phyloP scores from a whole-genome alignment of 352 stramenopile genomes.

The Pelagophyceae sp. region DNA sequence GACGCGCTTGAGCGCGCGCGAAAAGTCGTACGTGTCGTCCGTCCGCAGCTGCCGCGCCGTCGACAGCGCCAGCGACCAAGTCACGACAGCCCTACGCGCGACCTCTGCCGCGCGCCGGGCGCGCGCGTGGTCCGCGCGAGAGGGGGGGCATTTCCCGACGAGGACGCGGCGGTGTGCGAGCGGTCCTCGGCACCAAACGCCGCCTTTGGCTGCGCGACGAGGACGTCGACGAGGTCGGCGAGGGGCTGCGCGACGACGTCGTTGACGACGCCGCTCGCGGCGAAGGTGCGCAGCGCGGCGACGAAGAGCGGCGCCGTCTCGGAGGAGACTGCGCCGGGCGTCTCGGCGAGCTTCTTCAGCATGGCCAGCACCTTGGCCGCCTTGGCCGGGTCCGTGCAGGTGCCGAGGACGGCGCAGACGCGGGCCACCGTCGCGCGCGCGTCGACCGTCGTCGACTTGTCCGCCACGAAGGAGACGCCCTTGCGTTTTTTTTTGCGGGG shows the following conservation, averaged over 20 bases:
- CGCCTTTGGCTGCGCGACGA: background rate
- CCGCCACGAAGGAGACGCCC: background rate
- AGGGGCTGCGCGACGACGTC: background rate
- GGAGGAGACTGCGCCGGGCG: background rate
- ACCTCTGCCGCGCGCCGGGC: too few species aligned
- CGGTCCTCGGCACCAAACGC: background rate
- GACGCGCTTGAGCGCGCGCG: background rate
- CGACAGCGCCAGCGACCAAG: background rate
- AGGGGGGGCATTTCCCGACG: too few species aligned
- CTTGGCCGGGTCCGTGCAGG: background rate
- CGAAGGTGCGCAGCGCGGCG: background rate
- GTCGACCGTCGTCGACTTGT: background rate
- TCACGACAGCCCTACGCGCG: background rate
- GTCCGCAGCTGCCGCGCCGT: constrained; percentile 1
- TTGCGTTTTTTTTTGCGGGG: background rate
- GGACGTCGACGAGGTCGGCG: background rate
- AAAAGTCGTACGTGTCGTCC: constrained; percentile 16
- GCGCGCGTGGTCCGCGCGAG: too few species aligned
- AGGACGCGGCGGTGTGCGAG: too few species aligned
- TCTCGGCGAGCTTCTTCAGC: background rate
- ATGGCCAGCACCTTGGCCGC: constrained; percentile 7
- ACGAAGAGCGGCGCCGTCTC: background rate
- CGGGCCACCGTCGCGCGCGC: background rate
- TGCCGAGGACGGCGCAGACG: background rate
- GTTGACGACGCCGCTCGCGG: background rate